Evolutionary conservation across 2,329 filamentous ascomycete genomes (phyloP), one percentile per base, ranked within the genome.

Genomic region (Tolypocladium ovalisporum): DNA sequence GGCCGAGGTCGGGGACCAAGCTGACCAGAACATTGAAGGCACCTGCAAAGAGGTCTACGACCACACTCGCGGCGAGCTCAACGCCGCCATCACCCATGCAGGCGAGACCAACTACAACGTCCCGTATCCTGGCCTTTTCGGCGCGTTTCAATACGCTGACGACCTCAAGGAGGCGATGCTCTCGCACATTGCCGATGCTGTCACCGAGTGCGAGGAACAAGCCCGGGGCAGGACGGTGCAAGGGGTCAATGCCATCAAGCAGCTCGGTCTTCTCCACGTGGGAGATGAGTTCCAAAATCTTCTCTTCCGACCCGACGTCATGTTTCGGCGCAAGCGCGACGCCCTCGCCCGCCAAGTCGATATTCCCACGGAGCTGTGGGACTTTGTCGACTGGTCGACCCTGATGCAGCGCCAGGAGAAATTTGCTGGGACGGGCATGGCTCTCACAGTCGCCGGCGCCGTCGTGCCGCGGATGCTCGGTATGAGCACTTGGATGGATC

Each of bases 331-430:
- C 60, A 88, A 88, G 66, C 83, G 86, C 59, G 90, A 99, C 70
- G 83, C 85, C 2, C 76, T 96, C 44, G 91, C 90, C 7, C 85
- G 90, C 62, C 87, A 96, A 67, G 86, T 97, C 19, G 85, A 97
- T 60, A 85, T 96, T 24, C 85, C 94, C 56, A 89, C 94, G 4
- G 92, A 99, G 67, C 65, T 96, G 0, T 88, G 81, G 81, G 94
- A 99, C 74, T 97, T 99, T 77, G 89, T 99, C 66, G 94, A 99
- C 71, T 79, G 91, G 71, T 80, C 85, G 22, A 88, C 85, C 13
- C 75, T 97, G 7, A 81, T 96, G 76, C 90, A 97, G 67, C 82
- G 86, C 56, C 93, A 97, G 70, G 94, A 99, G 73, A 99, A 97
- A 79, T 80, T 95, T 57, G 92, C 93, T 7, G 90, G 93, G 42